phyloP scores from a whole-genome alignment of 108 stramenopile genomes.

The Pseudonitzschia multistriata region DNA sequence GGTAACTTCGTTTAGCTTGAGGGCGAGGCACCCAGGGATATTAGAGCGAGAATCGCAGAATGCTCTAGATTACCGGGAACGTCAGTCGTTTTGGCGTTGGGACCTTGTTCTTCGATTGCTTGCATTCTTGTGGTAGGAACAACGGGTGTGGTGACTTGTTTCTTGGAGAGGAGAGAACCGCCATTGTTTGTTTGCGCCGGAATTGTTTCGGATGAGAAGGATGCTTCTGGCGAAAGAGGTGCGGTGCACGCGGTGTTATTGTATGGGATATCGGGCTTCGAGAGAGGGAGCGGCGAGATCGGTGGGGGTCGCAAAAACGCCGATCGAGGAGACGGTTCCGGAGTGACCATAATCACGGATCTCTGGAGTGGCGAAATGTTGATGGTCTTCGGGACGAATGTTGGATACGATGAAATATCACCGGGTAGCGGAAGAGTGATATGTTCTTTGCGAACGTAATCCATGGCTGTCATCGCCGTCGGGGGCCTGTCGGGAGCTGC shows the following conservation, averaged over 20 bases:
- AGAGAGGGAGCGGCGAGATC: not conserved
- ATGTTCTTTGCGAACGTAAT: not conserved
- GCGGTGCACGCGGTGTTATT: not conserved
- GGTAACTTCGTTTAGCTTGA: not conserved
- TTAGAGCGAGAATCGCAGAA: constrained; percentile 10
- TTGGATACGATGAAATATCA: not conserved
- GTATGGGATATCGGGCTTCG: not conserved
- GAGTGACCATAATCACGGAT: constrained; percentile 1
- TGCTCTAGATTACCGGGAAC: not conserved
- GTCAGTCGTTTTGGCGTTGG: not conserved
- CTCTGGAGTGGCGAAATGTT: not conserved
- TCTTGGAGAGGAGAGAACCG: not conserved
- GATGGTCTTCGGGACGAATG: not conserved
- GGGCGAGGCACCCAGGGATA: not conserved
- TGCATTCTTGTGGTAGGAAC: not conserved
- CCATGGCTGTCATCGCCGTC: not conserved
- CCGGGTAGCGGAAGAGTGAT: not conserved
- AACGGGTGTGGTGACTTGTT: not conserved
- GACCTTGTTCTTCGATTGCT: not conserved
- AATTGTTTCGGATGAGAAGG: not conserved
- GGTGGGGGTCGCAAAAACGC: not conserved
- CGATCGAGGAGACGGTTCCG: constrained; percentile 14
- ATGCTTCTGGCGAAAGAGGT: not conserved
- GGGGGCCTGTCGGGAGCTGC: not conserved
- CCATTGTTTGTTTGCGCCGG: not conserved